Conservation (phyloP, 1,284 basidiomycete species). For the Cryptococcus jaspeensis region DNA sequence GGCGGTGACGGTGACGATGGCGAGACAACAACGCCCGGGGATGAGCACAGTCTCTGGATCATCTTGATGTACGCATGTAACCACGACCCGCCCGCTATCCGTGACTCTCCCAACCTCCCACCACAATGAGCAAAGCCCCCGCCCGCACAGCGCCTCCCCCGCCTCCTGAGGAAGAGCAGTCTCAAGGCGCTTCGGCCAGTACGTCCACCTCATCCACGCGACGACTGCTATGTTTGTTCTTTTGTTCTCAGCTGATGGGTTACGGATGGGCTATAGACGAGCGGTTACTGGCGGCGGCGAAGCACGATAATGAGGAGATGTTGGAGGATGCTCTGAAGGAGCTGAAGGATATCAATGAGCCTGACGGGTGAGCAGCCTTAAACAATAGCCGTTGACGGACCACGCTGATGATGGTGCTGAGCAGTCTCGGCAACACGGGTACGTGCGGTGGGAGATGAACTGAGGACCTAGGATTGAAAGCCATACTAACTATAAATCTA, state of each 20-base stretch:
- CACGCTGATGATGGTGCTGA: background rate
- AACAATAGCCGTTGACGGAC: background rate
- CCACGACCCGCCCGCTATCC: no score
- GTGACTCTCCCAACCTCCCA: background rate
- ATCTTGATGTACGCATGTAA: no score
- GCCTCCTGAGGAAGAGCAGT: constrained; percentile 28
- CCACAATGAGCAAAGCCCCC: constrained; percentile 32
- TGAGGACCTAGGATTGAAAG: background rate
- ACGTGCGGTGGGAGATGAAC: constrained; percentile 13
- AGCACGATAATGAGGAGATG: constrained; percentile 70
- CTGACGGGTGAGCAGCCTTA: constrained; percentile 64
- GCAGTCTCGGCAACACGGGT: constrained; percentile 72
- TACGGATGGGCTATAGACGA: constrained; percentile 58
- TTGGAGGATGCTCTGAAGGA: constrained; percentile 62
- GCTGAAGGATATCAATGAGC: constrained; percentile 68
- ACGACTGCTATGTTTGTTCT: background rate
- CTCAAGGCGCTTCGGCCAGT: background rate
- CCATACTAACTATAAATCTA: no score
- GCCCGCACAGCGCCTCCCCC: constrained; percentile 42
- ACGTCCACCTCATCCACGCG: background rate
- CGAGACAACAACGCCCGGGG: no score
- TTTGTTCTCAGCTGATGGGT: background rate
- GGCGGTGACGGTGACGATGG: no score
- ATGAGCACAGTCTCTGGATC: no score
- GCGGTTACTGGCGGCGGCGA: constrained; percentile 69